phyloP scores from a whole-genome alignment of 805 yeast species.

The Ogataea degrootiae region DNA sequence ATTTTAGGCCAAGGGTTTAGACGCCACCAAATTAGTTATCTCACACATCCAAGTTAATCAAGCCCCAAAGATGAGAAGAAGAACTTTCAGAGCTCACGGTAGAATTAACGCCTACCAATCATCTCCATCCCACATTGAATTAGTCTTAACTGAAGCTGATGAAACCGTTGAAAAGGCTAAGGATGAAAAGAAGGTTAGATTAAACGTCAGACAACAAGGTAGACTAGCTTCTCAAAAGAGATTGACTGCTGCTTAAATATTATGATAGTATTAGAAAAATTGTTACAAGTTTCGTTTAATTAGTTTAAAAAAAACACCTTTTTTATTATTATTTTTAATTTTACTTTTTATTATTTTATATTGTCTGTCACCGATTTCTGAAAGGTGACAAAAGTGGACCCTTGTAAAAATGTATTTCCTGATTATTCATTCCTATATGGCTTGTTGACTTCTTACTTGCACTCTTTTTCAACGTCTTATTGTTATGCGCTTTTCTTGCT shows the following conservation, averaged over 20 bases:
- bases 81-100: constrained; percentile 99
- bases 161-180: constrained; percentile 90
- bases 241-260: constrained; percentile 54
- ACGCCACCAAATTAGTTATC: constrained; percentile 86
- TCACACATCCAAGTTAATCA: constrained; percentile 99
- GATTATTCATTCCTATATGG: too few species aligned
- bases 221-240: constrained; percentile 87
- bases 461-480: too few species aligned
- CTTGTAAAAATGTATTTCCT: too few species aligned
- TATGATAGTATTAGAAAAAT: background rate
- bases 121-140: constrained; percentile 98
- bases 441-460: too few species aligned
- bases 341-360: background rate
- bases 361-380: too few species aligned
- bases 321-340: background rate
- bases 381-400: too few species aligned
- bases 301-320: background rate
- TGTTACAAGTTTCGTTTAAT: too few species aligned
- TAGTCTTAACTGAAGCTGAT: constrained; percentile 90
- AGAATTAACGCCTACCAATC: constrained; percentile 99
- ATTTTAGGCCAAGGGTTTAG: constrained; percentile 85
- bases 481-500: too few species aligned
- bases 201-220: constrained; percentile 88
- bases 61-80: constrained; percentile 99
- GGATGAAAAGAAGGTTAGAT: constrained; percentile 51